A percentile compares a stretch with the other conserved stretches of the same genome.
Evolutionary conservation across 1,284 basidiomycete species (phyloP).

Genomic region (Sporisorium sorghi): DNA sequence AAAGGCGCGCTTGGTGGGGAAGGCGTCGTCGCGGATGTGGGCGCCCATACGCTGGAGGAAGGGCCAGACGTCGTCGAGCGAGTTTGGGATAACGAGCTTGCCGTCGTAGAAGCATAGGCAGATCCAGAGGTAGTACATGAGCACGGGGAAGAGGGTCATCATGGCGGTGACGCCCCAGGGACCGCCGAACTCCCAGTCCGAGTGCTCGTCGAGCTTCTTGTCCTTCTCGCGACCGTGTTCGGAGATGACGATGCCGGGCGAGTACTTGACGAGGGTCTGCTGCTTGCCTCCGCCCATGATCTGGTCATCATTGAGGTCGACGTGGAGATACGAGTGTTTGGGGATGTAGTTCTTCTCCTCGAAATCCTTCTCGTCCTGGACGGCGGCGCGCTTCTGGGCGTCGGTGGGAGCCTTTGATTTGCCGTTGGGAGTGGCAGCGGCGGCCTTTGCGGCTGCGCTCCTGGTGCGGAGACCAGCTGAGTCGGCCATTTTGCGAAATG

Average conservation of each 20-base stretch:
- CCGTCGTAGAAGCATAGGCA: slow-evolving; percentile 97
- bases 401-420: slow-evolving; percentile 27
- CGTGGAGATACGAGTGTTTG: slow-evolving; percentile 59
- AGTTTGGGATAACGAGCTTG: slow-evolving; percentile 80
- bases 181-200: slow-evolving; percentile 85
- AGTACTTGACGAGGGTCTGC: slow-evolving; percentile 58
- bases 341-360: slow-evolving; percentile 41
- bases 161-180: slow-evolving; percentile 90
- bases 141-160: slow-evolving; percentile 90
- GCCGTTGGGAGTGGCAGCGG: slow-evolving; percentile 31
- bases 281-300: slow-evolving; percentile 67
- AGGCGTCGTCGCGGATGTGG: slow-evolving; percentile 88
- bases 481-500: slow-evolving; percentile 28
- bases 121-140: slow-evolving; percentile 99
- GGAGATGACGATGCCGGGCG: slow-evolving; percentile 66
- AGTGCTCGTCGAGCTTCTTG: slow-evolving; percentile 66
- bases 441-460: slow-evolving; percentile 39
- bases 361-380: slow-evolving; percentile 30
- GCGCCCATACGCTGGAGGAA: slow-evolving; percentile 85
- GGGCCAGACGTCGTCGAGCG: slow-evolving; percentile 79
- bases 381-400: slow-evolving; percentile 41
- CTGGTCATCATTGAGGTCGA: slow-evolving; percentile 65
- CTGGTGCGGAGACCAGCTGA: slow-evolving; percentile 50
- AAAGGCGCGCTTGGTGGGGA: slow-evolving; percentile 83
- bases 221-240: slow-evolving; percentile 65